phyloP scores from a whole-genome alignment of 306 rosid species.

The Biancaea sappan region DNA sequence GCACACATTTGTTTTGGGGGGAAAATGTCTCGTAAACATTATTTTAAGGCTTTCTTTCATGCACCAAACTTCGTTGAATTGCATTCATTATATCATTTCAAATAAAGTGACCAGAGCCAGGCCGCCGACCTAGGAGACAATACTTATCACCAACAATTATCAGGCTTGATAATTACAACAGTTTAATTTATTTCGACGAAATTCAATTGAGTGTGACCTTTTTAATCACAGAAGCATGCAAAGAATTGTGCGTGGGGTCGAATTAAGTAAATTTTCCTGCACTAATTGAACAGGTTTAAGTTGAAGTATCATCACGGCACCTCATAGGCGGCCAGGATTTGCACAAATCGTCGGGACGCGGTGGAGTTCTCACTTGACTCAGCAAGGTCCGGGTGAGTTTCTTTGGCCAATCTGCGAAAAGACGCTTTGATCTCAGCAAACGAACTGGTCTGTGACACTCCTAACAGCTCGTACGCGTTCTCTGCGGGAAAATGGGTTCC shows the following conservation, averaged over 20 bases:
- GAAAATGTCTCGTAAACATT: background rate
- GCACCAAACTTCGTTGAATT: background rate
- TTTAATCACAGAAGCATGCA: background rate
- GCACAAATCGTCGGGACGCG: slow-evolving; percentile 75
- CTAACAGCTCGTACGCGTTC: slow-evolving; percentile 82
- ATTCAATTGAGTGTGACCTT: background rate
- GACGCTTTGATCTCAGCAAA: slow-evolving; percentile 81
- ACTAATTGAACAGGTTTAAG: background rate
- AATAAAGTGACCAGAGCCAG: background rate
- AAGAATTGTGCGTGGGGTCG: background rate
- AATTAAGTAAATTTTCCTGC: background rate
- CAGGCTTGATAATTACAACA: background rate
- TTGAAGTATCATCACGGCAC: slow-evolving; percentile 33
- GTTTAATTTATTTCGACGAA: background rate
- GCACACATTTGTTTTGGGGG: too few species aligned
- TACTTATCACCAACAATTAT: background rate
- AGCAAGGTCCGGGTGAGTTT: slow-evolving; percentile 96
- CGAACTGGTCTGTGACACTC: slow-evolving; percentile 74
- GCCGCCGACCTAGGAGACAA: background rate
- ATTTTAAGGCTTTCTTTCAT: slow-evolving; percentile 7
- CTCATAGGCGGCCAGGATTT: slow-evolving; percentile 95
- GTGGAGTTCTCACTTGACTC: slow-evolving; percentile 55
- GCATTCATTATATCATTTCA: slow-evolving; percentile 2
- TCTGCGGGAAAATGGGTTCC: slow-evolving; percentile 50
- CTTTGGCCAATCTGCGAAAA: slow-evolving; percentile 89